phyloP scores from a whole-genome alignment of 176 grass and related monocot genomes.

The Carex littledalei region DNA sequence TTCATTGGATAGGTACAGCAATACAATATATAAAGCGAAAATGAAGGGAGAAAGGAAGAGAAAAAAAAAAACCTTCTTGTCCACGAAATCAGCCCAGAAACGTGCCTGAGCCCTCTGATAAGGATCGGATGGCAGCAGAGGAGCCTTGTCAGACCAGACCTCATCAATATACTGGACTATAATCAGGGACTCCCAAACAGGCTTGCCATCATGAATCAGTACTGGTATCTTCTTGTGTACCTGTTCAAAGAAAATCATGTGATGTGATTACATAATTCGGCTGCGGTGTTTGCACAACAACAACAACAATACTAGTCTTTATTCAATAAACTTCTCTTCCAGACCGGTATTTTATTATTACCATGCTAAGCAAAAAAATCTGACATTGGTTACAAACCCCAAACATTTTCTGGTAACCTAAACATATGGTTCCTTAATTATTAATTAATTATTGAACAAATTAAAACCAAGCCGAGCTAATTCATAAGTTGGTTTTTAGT shows the following conservation, averaged over 20 bases:
- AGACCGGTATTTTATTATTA: background rate
- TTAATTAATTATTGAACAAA: background rate
- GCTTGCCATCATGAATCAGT: too few relatives aligned
- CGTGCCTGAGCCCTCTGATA: constrained; percentile 30
- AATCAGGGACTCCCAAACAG: too few relatives aligned
- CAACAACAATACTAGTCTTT: background rate
- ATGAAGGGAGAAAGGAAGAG: too few relatives aligned
- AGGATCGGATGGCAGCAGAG: constrained; percentile 39
- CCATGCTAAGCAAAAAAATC: background rate
- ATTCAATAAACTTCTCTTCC: background rate
- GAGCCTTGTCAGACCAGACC: constrained; percentile 26
- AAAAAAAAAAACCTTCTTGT: constrained; percentile 30
- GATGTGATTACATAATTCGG: background rate
- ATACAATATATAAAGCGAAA: too few relatives aligned
- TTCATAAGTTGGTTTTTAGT: background rate
- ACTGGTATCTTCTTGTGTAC: too few relatives aligned
- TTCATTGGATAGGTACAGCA: too few relatives aligned
- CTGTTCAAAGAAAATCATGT: too few relatives aligned
- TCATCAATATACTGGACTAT: too few relatives aligned
- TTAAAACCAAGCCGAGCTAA: background rate
- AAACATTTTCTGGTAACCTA: background rate
- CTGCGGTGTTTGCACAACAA: background rate
- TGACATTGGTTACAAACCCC: background rate
- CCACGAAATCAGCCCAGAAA: constrained; percentile 54
- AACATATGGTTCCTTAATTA: background rate